Conservation (phyloP, 2,329 filamentous ascomycete species). For the Monilinia vaccinii-corymbosi region DNA sequence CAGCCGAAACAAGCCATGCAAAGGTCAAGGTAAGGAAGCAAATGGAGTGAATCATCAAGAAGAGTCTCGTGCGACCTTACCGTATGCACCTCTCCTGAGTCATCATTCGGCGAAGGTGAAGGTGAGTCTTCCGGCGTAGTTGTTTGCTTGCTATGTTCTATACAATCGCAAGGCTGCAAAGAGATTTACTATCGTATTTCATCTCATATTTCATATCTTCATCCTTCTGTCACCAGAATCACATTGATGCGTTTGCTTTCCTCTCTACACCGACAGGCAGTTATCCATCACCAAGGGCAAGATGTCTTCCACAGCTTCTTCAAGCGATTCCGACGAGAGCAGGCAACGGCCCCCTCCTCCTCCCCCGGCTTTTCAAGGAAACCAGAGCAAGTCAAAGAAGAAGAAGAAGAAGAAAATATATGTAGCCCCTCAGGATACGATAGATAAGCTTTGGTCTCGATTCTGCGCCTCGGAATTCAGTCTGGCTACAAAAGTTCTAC, state of each 20-base stretch:
- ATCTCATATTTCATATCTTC: background rate
- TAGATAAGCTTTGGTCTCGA: slow-evolving; percentile 58
- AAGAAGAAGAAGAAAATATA: slow-evolving; percentile 43
- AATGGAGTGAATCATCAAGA: background rate
- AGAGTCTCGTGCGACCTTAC: background rate
- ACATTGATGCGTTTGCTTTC: background rate
- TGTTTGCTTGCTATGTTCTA: background rate
- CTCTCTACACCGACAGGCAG: background rate
- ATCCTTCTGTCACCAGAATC: background rate
- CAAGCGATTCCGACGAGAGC: slow-evolving; percentile 20
- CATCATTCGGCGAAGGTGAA: background rate
- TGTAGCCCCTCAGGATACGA: slow-evolving; percentile 53
- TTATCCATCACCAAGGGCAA: background rate
- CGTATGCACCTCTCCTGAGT: slow-evolving; percentile 5
- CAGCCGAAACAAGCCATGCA: background rate
- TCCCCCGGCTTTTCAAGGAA: slow-evolving; percentile 1
- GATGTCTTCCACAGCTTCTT: slow-evolving; percentile 16
- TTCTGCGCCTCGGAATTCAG: slow-evolving; percentile 53
- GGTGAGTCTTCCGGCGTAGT: background rate
- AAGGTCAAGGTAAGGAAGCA: background rate
- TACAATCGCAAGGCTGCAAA: background rate
- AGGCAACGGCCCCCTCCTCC: slow-evolving; percentile 9
- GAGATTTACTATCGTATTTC: background rate
- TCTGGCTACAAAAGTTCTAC: slow-evolving; percentile 56
- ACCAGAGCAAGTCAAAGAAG: slow-evolving; percentile 33